phyloP scores from a whole-genome alignment of 1,284 basidiomycete genomes.

The Cryptococcus sp. region DNA sequence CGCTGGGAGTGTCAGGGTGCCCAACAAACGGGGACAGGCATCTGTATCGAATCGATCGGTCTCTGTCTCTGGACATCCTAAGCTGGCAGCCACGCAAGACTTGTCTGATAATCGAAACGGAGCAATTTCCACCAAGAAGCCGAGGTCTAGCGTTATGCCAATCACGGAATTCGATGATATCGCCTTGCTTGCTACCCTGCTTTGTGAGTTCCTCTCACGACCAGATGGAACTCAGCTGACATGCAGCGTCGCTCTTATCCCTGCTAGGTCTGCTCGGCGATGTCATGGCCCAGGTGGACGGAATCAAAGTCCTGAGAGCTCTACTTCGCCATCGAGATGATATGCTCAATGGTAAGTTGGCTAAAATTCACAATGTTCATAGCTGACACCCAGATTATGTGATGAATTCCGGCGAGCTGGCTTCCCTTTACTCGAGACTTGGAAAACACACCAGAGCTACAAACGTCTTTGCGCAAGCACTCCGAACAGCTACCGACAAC shows the following conservation, averaged over 20 bases:
- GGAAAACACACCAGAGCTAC: constrained; percentile 67
- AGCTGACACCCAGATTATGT: constrained; percentile 58
- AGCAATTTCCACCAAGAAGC: too few relatives aligned
- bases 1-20: neutral
- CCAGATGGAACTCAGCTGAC: constrained; percentile 9
- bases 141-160: constrained; percentile 8
- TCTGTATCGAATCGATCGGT: too few relatives aligned
- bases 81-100: too few relatives aligned
- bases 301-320: constrained; percentile 55
- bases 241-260: constrained; percentile 58
- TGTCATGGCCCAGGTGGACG: constrained; percentile 51
- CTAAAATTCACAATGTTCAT: neutral
- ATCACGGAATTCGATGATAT: constrained; percentile 53
- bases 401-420: constrained; percentile 63
- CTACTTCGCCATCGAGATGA: constrained; percentile 54
- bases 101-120: too few relatives aligned
- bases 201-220: constrained; percentile 51
- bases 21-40: neutral
- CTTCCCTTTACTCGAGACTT: constrained; percentile 68
- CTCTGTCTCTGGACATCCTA: too few relatives aligned
- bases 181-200: constrained; percentile 52
- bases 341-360: constrained; percentile 29
- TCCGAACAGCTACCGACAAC: constrained; percentile 48
- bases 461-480: constrained; percentile 58
- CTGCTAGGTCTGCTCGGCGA: constrained; percentile 63